Base-by-base conservation (phyloP, 768 basidiomycete species). In the Suillus clintonianus region DNA sequence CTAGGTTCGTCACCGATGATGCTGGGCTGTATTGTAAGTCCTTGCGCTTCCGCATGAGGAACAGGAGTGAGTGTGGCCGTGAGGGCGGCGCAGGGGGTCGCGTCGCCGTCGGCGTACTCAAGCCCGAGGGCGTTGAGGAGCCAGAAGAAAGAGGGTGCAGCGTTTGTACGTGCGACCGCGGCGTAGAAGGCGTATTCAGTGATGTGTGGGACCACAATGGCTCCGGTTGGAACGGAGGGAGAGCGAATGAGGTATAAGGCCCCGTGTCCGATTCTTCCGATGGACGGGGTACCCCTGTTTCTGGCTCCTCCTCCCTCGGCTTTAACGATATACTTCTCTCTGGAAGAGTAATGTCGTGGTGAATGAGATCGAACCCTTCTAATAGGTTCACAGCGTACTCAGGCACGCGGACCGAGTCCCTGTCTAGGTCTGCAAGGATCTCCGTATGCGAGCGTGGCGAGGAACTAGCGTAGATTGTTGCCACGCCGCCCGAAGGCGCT, bases 301-400 rank as follows among this genome's bases (percentile, higher is more conserved):
- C 70, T 10, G 71, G 71, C 47, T 58, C 67, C 68, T 75, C 72
- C 65, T 73, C 73, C 66, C 64, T 75, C 27, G 69, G 71, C 53
- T 67, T 75, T 60, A 65, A 62, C 55, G 75, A 75, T 24, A 73
- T 14, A 56, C 73, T 70, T 68, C 73, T 72, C 62, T 74, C 64
- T n/a, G 72, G 73, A 61, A 78, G 77, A 34, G 70, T 55, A 39
- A 77, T 64, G 36, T 77, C 68, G 54, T 79, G 69, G 58, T 75
- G 71, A 57, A 77, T 74, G 62, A 75, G 68, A 61, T 82, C 82
- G 24, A 84, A 76, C 15, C 72, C 78, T 32, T 79, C 77, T 59
- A 84, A 72, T 48, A 84, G 79, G 65, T 80, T 75, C 60, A 77
- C 69, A 6, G 81, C 82, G 62, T 84, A 84, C 58, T 78, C 78